Percentiles rank a stretch among this genome's conserved stretches.
Evolutionary conservation across 768 basidiomycete species (phyloP).

Genomic region (Pleurotus cornucopiae): DNA sequence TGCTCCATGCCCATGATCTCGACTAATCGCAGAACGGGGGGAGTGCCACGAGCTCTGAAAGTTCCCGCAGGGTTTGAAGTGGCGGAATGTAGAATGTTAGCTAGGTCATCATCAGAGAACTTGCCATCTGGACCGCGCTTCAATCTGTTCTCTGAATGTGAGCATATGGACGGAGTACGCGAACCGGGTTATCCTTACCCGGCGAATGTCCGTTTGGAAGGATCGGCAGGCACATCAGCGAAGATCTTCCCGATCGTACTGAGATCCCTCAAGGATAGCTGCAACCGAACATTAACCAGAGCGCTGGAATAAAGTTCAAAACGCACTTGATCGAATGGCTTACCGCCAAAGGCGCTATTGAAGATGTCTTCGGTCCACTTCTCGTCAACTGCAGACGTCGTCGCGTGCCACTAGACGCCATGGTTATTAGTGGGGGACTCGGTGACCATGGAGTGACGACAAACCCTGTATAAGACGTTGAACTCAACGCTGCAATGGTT

Average conservation of each 20-base stretch:
- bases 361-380: slow-evolving; percentile 49
- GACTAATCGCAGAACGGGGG: slow-evolving; percentile 40
- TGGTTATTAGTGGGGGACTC: not conserved
- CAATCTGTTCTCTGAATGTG: slow-evolving; percentile 27
- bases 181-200: slow-evolving; percentile 25
- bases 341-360: slow-evolving; percentile 30
- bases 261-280: slow-evolving; percentile 24
- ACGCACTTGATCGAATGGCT: slow-evolving; percentile 30
- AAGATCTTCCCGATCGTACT: slow-evolving; percentile 14
- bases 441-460: not conserved
- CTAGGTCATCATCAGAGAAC: slow-evolving; percentile 52
- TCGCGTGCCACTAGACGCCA: slow-evolving; percentile 49
- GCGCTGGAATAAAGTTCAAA: not conserved
- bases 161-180: not conserved
- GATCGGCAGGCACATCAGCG: slow-evolving; percentile 15
- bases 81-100: slow-evolving; percentile 39
- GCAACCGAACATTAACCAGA: not conserved
- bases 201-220: slow-evolving; percentile 40
- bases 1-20: slow-evolving; percentile 57
- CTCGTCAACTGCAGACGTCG: slow-evolving; percentile 42
- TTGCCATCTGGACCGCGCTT: slow-evolving; percentile 39
- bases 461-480: slow-evolving; percentile 43
- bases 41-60: slow-evolving; percentile 45
- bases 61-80: slow-evolving; percentile 42
- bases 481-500: slow-evolving; percentile 71